These are phyloP conservation scores for Saccharomycopsis fibuligera DNA, from an alignment of 805 yeast genomes.

Conservation along the genomic window DNA sequence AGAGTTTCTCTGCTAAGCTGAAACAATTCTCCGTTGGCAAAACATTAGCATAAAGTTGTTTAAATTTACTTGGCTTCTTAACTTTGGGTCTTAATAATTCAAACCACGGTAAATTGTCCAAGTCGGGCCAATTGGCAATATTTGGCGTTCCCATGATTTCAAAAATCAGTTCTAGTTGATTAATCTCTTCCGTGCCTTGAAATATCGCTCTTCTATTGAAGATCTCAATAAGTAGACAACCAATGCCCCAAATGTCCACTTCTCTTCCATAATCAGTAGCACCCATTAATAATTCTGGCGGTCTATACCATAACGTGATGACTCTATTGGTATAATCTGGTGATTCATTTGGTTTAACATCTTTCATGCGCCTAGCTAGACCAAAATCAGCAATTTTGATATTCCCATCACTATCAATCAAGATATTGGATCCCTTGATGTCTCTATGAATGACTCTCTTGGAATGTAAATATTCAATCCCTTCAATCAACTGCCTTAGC, in stretches of 20 bases:
- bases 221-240: conserved; percentile 81
- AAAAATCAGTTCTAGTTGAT: conserved; percentile 72
- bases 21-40: conserved; percentile 48
- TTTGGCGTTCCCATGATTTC: conserved; percentile 85
- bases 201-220: conserved; percentile 71
- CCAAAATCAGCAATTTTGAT: conserved; percentile 80
- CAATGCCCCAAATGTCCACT: conserved; percentile 96
- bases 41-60: conserved; percentile 34
- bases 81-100: conserved; percentile 63
- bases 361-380: conserved; percentile 68
- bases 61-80: conserved; percentile 31
- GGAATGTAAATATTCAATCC: conserved; percentile 62
- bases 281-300: conserved; percentile 89
- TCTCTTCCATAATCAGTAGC: conserved; percentile 85
- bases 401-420: conserved; percentile 55
- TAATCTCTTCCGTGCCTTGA: conserved; percentile 84
- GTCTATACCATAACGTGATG: conserved; percentile 95
- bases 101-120: conserved; percentile 86
- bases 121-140: conserved; percentile 65
- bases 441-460: conserved; percentile 72
- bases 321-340: conserved; percentile 93
- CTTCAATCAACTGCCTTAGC: conserved; percentile 59
- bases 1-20: conserved; percentile 56
- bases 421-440: conserved; percentile 73
- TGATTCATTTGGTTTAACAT: conserved; percentile 40